These are phyloP conservation scores for Bretschneidera sinensis DNA, from an alignment of 345 rosid species.

Conservation along the genomic window DNA sequence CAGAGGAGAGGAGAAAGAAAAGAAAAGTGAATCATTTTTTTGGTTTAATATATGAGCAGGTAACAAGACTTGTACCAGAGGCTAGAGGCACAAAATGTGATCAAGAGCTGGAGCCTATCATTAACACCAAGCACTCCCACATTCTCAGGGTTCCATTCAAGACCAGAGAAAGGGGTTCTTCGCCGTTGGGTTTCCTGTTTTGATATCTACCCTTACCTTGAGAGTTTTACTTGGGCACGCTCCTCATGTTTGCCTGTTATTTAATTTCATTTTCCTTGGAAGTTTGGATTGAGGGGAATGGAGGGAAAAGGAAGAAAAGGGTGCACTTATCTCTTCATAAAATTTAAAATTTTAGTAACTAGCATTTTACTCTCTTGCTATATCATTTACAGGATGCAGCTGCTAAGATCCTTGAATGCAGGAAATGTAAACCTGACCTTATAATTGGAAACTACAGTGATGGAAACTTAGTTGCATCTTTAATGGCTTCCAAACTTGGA, in stretches of 20 bases:
- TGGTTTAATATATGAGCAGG: conserved; percentile 21
- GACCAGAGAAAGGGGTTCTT: conserved; percentile 59
- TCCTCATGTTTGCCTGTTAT: background rate
- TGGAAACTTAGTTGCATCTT: conserved; percentile 88
- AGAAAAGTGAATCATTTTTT: too few species aligned
- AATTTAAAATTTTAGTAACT: too few species aligned
- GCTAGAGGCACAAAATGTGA: conserved; percentile 78
- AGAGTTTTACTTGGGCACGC: conserved; percentile 63
- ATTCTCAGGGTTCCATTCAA: conserved; percentile 84
- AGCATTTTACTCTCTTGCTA: background rate
- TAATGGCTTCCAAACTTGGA: conserved; percentile 74
- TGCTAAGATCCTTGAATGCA: conserved; percentile 50
- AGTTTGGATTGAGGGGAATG: too few species aligned
- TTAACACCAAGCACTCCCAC: conserved; percentile 59
- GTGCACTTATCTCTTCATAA: too few species aligned
- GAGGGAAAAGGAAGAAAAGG: too few species aligned
- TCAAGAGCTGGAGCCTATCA: conserved; percentile 70
- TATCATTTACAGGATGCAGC: conserved; percentile 48
- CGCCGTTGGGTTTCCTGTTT: conserved; percentile 91
- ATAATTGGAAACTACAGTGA: conserved; percentile 91
- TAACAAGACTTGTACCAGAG: conserved; percentile 76
- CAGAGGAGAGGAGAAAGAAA: too few species aligned
- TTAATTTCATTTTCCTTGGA: background rate
- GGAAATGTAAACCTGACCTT: conserved; percentile 80
- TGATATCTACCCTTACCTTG: conserved; percentile 85